Evolutionary conservation across 2,329 filamentous ascomycete species (phyloP), one percentile per base, ranked within the genome.

Genomic region (Cladosporium sp.): DNA sequence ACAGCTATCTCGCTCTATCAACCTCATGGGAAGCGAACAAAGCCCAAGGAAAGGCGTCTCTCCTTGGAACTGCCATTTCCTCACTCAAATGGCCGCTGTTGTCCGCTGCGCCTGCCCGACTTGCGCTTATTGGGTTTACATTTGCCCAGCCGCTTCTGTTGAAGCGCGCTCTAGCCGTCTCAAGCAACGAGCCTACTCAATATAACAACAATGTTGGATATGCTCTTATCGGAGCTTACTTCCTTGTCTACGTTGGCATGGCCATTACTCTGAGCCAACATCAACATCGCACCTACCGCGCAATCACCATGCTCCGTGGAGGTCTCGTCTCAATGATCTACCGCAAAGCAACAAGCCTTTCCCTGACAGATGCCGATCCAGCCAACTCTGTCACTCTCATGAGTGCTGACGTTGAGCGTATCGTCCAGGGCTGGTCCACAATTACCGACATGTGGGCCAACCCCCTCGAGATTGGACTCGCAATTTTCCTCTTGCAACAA

Each of bases 131-230:
- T 37, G 76, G 71, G 10, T 78, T 78, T 70, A 78, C 74, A 33
- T 78, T 77, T 40, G 76, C 73, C 49, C 77, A 78, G 58, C 76
- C 77, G 16, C 76, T 78, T 28, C 58, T 78, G 18, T 75, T 78
- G 61, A 71, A 76, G 31, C 67, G 74, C 44, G 73, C 75, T 2
- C 73, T 77, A 26, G 68, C 66, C 0, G 76, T 73, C 52, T 74
- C 73, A 2, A 66, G 72, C n/a, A 65, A 28, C 11, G 46, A 66
- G 35, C 14, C 33, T n/a, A 18, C 56, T 16, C 21, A 52, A n/a
- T 55, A 59, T 12, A 76, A 76, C 57, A 74, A n/a, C 35, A 50
- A 28, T 35, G 28, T 16, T 21, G 64, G 57, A 1, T 64, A 53
- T 64, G 75, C 70, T 1, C 69, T 77, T 0, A 73, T 76, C 11